phyloP scores from a whole-genome alignment of 345 rosid species.

The Linum trigynum region DNA sequence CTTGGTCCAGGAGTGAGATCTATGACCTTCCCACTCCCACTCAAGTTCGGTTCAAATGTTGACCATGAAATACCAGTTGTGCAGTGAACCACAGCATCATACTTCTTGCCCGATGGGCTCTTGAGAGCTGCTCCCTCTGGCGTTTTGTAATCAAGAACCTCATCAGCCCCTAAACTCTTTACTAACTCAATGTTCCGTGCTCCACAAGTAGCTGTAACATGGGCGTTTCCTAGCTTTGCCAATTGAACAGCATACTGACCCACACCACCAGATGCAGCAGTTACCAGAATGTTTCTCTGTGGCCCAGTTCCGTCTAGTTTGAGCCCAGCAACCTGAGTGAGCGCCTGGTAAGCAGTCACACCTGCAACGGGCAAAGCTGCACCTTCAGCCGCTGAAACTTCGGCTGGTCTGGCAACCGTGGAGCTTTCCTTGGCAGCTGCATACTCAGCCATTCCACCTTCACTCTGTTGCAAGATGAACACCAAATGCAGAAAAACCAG shows the following conservation, averaged over 20 bases:
- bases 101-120: conserved; percentile 24
- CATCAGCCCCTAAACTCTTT: conserved; percentile 25
- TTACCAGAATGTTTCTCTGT: conserved; percentile 18
- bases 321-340: conserved; percentile 16
- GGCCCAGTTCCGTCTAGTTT: conserved; percentile 19
- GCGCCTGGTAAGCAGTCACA: conserved; percentile 18
- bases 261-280: conserved; percentile 29
- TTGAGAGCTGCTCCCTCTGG: conserved; percentile 20
- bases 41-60: conserved; percentile 21
- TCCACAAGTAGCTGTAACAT: conserved; percentile 29
- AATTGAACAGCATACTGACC: conserved; percentile 27
- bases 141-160: conserved; percentile 24
- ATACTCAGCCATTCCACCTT: conserved; percentile 22
- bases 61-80: conserved; percentile 18
- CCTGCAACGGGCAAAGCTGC: conserved; percentile 15
- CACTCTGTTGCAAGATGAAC: conserved; percentile 9
- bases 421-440: conserved; percentile 16
- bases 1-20: conserved; percentile 17
- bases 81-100: conserved; percentile 24
- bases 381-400: conserved; percentile 22
- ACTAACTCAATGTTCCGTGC: conserved; percentile 22
- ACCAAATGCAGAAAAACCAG: background rate
- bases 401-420: conserved; percentile 17
- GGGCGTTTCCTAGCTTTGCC: conserved; percentile 22
- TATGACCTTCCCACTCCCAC: conserved; percentile 22